phyloP scores from a whole-genome alignment of 257 asterid species.

The Ilex aquifolium region DNA sequence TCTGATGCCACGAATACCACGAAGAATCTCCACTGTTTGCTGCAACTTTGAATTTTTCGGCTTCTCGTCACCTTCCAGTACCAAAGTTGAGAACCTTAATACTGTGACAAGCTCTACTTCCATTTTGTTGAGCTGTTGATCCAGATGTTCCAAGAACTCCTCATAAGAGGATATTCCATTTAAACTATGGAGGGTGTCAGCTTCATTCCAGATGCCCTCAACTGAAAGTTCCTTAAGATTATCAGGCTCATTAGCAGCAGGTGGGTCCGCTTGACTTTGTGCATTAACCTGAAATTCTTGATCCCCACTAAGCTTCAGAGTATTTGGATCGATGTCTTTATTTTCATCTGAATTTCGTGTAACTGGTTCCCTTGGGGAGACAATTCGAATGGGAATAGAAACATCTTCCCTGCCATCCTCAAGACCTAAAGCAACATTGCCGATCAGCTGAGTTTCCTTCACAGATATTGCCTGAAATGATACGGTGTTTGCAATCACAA shows the following conservation, averaged over 20 bases:
- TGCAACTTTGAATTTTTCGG: conserved; percentile 45
- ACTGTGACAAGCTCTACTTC: conserved; percentile 64
- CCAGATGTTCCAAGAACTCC: conserved; percentile 56
- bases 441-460: conserved; percentile 69
- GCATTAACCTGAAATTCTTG: conserved; percentile 26
- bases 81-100: conserved; percentile 46
- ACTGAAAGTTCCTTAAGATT: conserved; percentile 18
- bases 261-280: conserved; percentile 16
- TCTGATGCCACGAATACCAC: conserved; percentile 45
- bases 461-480: conserved; percentile 64
- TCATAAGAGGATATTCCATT: conserved; percentile 43
- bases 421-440: conserved; percentile 62
- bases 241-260: conserved; percentile 18
- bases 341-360: conserved; percentile 21
- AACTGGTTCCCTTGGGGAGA: conserved; percentile 47
- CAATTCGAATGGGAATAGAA: conserved; percentile 50
- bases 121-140: conserved; percentile 53
- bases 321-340: conserved; percentile 18
- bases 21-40: conserved; percentile 50
- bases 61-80: conserved; percentile 46
- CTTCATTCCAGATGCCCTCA: conserved; percentile 14
- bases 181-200: conserved; percentile 15
- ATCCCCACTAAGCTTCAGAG: conserved; percentile 17
- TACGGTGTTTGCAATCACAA: too few species aligned
- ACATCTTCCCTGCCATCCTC: conserved; percentile 33